Evolutionary conservation across 1,139 yeast species (phyloP).

Genomic region (Hansenula lynferdii): DNA sequence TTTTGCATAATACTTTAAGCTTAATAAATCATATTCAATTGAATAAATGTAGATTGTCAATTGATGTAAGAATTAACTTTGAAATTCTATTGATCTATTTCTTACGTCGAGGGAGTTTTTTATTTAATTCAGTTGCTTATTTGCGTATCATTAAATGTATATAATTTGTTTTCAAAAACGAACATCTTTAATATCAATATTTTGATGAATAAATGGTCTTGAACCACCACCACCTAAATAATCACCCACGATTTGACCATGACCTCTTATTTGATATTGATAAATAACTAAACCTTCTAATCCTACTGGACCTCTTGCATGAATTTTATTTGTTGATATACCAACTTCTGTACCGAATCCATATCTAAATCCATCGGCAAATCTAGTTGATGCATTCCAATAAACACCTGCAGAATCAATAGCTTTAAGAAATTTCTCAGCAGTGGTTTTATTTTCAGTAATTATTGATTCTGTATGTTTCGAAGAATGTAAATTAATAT

Average conservation of each 20-base stretch:
- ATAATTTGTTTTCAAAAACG: conserved; percentile 4
- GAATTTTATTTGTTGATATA: conserved; percentile 92
- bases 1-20: not conserved
- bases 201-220: conserved; percentile 72
- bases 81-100: too few relatives aligned
- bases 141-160: not conserved
- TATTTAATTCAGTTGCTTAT: too few relatives aligned
- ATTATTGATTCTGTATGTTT: conserved; percentile 94
- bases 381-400: conserved; percentile 96
- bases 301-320: conserved; percentile 98
- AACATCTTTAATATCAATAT: conserved; percentile 34
- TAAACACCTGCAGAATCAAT: conserved; percentile 97
- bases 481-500: conserved; percentile 87
- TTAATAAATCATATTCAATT: not conserved
- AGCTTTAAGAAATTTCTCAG: conserved; percentile 75
- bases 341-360: conserved; percentile 99
- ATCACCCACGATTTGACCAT: conserved; percentile 89
- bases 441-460: conserved; percentile 64
- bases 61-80: too few relatives aligned
- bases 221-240: conserved; percentile 92
- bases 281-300: conserved; percentile 94
- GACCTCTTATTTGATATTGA: conserved; percentile 87
- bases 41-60: too few relatives aligned
- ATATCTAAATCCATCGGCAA: conserved; percentile 97
- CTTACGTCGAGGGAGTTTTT: too few relatives aligned